Conservation (phyloP, 352 stramenopile genomes). For the Peronospora farinosa region DNA sequence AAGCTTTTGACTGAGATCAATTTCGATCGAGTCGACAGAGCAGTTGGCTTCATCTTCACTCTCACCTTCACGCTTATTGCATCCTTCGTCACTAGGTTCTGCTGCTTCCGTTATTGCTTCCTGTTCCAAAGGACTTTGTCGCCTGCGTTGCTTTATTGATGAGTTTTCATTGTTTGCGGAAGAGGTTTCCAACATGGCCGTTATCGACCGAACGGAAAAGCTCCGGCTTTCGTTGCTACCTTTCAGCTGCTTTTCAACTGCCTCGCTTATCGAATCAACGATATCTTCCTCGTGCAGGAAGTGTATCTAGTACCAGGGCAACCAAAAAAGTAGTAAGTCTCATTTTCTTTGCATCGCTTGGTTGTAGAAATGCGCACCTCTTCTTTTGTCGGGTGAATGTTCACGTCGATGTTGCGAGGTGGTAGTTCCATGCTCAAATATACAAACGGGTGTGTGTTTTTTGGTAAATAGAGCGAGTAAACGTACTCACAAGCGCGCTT, state of each 20-base stretch:
- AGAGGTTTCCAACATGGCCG: constrained; percentile 43
- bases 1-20: constrained; percentile 53
- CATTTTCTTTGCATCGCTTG: not conserved
- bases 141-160: constrained; percentile 20
- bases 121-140: constrained; percentile 29
- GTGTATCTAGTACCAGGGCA: constrained; percentile 61
- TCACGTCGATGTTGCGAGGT: constrained; percentile 94
- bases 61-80: constrained; percentile 31
- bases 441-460: constrained; percentile 93
- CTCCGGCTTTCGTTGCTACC: constrained; percentile 86
- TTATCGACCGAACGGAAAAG: constrained; percentile 88
- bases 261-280: constrained; percentile 67
- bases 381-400: constrained; percentile 98
- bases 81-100: constrained; percentile 21
- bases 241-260: constrained; percentile 76
- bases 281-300: constrained; percentile 95
- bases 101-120: constrained; percentile 23
- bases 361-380: constrained; percentile 42
- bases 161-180: constrained; percentile 13
- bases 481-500: constrained; percentile 92
- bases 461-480: constrained; percentile 91
- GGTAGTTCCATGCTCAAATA: constrained; percentile 96
- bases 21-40: constrained; percentile 38
- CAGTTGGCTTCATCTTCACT: constrained; percentile 30
- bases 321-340: constrained; percentile 1